phyloP scores from a whole-genome alignment of 768 basidiomycete genomes.

The Pisolithus tinctorius region DNA sequence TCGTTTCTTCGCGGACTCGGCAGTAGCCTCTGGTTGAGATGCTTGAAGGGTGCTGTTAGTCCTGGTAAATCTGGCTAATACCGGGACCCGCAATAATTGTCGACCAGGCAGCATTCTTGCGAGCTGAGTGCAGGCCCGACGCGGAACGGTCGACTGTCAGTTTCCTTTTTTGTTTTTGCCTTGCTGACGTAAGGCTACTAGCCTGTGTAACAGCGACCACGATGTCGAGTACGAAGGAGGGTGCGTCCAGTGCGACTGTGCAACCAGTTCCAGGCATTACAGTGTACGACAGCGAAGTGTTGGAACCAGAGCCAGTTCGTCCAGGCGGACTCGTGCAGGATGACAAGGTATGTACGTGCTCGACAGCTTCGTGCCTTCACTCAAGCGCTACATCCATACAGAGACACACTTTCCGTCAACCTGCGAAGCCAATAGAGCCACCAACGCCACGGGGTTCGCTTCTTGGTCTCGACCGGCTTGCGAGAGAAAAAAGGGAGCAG shows the following conservation, averaged over 20 bases:
- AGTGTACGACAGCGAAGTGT: conserved; percentile 73
- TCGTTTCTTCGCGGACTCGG: not conserved
- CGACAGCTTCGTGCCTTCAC: not conserved
- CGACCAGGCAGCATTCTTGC: not conserved
- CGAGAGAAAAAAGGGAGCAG: conserved; percentile 78
- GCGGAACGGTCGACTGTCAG: not conserved
- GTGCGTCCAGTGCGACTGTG: conserved; percentile 38
- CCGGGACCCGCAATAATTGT: conserved; percentile 1
- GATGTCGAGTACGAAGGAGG: conserved; percentile 61
- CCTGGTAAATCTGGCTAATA: conserved; percentile 3
- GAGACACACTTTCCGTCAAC: conserved; percentile 78
- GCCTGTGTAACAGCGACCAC: conserved; percentile 44
- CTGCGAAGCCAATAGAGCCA: conserved; percentile 65
- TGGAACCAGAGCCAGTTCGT: conserved; percentile 72
- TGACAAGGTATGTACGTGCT: conserved; percentile 45
- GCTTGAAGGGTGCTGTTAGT: conserved; percentile 5
- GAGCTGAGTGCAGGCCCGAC: not conserved
- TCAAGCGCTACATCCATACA: conserved; percentile 23
- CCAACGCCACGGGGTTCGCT: conserved; percentile 74
- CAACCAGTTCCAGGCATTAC: conserved; percentile 70
- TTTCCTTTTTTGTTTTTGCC: not conserved
- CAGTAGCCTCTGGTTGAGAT: not conserved
- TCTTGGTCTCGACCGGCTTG: conserved; percentile 83
- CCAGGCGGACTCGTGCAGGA: conserved; percentile 71
- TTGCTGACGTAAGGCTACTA: not conserved